Percentiles rank a stretch among this genome's conserved stretches.
Conservation (phyloP, 2,329 filamentous ascomycete genomes). For the Diaporthe vexans region DNA sequence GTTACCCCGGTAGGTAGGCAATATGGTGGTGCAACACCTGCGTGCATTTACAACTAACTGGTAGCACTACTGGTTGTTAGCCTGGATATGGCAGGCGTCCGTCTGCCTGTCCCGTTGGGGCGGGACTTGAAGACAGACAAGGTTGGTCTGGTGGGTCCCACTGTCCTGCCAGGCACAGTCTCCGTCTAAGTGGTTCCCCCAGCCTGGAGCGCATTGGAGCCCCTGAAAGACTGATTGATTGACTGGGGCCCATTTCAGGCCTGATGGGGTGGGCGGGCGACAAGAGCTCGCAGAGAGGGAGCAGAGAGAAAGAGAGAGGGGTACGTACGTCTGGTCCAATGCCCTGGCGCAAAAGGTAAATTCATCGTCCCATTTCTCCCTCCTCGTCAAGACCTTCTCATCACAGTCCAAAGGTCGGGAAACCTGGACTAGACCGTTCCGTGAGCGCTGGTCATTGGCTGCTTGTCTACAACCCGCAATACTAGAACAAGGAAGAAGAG, state of each 20-base stretch:
- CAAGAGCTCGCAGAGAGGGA: not conserved
- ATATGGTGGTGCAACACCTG: not conserved
- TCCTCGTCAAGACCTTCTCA: slow-evolving; percentile 2
- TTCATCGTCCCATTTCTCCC: slow-evolving; percentile 18
- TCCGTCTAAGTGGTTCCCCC: slow-evolving; percentile 29
- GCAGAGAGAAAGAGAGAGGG: too few relatives aligned
- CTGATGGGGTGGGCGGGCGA: not conserved
- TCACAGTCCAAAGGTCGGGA: slow-evolving; percentile 34
- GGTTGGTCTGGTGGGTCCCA: slow-evolving; percentile 2
- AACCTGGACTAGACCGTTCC: slow-evolving; percentile 34
- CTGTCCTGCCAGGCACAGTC: slow-evolving; percentile 4
- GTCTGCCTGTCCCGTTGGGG: slow-evolving; percentile 13
- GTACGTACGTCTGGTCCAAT: slow-evolving; percentile 14
- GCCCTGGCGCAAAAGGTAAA: slow-evolving; percentile 29
- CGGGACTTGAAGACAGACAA: slow-evolving; percentile 7
- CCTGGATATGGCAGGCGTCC: not conserved
- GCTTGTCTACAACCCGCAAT: slow-evolving; percentile 18
- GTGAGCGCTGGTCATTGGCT: slow-evolving; percentile 23
- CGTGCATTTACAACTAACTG: too few relatives aligned
- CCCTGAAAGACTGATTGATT: slow-evolving; percentile 28
- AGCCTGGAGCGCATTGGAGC: slow-evolving; percentile 15
- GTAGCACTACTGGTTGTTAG: not conserved
- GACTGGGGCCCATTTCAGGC: slow-evolving; percentile 7
- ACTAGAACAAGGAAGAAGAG: not conserved
- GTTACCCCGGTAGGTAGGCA: not conserved